These are phyloP conservation scores for Pseudonitzschia multiseries DNA, from an alignment of 108 stramenopile genomes.

Conservation along the genomic window DNA sequence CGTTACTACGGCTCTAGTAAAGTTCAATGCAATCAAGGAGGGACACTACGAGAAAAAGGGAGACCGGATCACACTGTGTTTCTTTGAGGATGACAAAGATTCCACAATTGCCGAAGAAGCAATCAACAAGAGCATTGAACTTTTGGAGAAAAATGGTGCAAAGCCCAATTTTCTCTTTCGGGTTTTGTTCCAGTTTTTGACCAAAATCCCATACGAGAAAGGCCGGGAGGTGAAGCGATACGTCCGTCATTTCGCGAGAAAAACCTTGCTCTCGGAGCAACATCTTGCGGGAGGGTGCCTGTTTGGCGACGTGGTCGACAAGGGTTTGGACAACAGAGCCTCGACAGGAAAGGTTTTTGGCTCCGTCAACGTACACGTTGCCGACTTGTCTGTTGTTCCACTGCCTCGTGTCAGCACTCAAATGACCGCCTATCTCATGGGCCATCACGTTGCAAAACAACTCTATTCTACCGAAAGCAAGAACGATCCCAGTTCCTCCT, in stretches of 20 bases:
- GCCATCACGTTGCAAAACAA: slow-evolving; percentile 32
- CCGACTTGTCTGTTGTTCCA: slow-evolving; percentile 12
- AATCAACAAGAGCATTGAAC: slow-evolving; percentile 18
- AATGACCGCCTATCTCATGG: slow-evolving; percentile 40
- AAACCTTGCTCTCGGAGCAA: slow-evolving; percentile 13
- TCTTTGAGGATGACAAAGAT: slow-evolving; percentile 31
- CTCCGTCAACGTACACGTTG: slow-evolving; percentile 26
- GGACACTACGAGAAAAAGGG: slow-evolving; percentile 29
- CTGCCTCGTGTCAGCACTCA: slow-evolving; percentile 35
- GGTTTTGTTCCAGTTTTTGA: slow-evolving; percentile 7
- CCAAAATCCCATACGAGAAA: slow-evolving; percentile 7
- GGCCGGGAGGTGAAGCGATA: slow-evolving; percentile 1
- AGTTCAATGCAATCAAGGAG: slow-evolving; percentile 33
- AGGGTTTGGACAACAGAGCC: slow-evolving; percentile 1
- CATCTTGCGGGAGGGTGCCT: slow-evolving; percentile 26
- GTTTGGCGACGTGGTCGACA: slow-evolving; percentile 28
- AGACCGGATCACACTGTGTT: slow-evolving; percentile 23
- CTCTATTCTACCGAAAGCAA: slow-evolving; percentile 23
- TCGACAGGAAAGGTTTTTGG: slow-evolving; percentile 30
- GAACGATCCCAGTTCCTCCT: background rate
- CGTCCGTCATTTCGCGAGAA: slow-evolving; percentile 3
- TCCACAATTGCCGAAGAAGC: slow-evolving; percentile 12
- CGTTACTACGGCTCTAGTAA: slow-evolving; percentile 26
- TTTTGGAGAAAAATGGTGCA: slow-evolving; percentile 26
- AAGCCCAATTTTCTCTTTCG: slow-evolving; percentile 17